These are phyloP conservation scores for Alternaria postmessia DNA, from an alignment of 2,329 filamentous ascomycete species.

Conservation along the genomic window DNA sequence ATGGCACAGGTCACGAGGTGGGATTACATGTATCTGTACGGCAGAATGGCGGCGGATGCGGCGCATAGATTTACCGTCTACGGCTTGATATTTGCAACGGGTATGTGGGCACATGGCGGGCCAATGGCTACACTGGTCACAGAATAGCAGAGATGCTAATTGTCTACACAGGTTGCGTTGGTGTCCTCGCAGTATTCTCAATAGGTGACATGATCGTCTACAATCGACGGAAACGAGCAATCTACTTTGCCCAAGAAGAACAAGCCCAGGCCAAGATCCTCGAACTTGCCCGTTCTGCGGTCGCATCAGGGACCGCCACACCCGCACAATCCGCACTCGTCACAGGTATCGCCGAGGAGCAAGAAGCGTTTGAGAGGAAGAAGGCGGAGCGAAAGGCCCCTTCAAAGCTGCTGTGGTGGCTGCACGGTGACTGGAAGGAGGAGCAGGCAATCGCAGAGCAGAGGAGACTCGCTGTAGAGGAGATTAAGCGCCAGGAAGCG, in stretches of 20 bases:
- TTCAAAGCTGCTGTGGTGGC: constrained; percentile 46
- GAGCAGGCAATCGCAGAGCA: constrained; percentile 47
- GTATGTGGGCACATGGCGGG: constrained; percentile 49
- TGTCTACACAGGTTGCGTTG: constrained; percentile 61
- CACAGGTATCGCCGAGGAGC: constrained; percentile 68
- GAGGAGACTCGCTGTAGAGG: constrained; percentile 42
- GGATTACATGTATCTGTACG: constrained; percentile 56
- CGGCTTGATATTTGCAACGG: constrained; percentile 67
- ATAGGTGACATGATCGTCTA: constrained; percentile 72
- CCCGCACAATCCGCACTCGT: constrained; percentile 62
- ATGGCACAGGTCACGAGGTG: constrained; percentile 61
- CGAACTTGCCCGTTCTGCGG: constrained; percentile 54
- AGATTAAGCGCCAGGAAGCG: constrained; percentile 40
- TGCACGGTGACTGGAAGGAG: constrained; percentile 50
- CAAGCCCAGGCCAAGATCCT: constrained; percentile 55
- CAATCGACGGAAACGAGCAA: constrained; percentile 69
- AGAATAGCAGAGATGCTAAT: constrained; percentile 15
- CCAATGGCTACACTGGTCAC: constrained; percentile 19
- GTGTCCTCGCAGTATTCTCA: constrained; percentile 69
- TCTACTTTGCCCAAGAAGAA: constrained; percentile 66
- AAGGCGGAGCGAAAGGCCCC: constrained; percentile 43
- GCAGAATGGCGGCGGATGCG: constrained; percentile 61
- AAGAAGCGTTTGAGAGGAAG: constrained; percentile 57
- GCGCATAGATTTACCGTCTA: constrained; percentile 68
- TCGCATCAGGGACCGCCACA: constrained; percentile 54